These are phyloP conservation scores for Begonia masoniana DNA, from an alignment of 306 rosid species.

Conservation along the genomic window DNA sequence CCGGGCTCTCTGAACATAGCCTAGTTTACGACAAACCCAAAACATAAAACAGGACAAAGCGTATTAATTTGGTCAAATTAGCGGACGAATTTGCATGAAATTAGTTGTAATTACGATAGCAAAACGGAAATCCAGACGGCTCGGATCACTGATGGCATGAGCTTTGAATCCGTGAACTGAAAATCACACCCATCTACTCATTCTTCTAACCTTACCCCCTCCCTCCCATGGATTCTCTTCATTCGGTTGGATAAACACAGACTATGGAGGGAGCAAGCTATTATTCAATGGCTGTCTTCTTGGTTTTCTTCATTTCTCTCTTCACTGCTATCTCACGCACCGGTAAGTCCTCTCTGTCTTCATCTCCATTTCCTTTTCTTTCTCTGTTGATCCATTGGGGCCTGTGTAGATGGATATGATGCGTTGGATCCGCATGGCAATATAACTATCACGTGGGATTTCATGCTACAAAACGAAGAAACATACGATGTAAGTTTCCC, in stretches of 20 bases:
- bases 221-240: neutral
- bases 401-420: slow-evolving; percentile 61
- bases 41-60: too few species aligned
- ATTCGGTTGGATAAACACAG: too few species aligned
- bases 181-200: neutral
- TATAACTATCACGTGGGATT: slow-evolving; percentile 62
- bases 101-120: neutral
- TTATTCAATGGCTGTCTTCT: slow-evolving; percentile 1
- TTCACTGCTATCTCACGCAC: slow-evolving; percentile 24
- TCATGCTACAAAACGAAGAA: slow-evolving; percentile 23
- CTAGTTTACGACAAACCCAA: too few species aligned
- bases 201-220: neutral
- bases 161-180: slow-evolving; percentile 4
- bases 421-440: slow-evolving; percentile 55
- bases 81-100: neutral
- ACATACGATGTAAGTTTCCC: slow-evolving; percentile 29
- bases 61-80: too few species aligned
- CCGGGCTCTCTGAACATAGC: too few species aligned
- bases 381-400: neutral
- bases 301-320: slow-evolving; percentile 22
- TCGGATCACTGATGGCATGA: slow-evolving; percentile 18
- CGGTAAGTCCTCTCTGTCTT: slow-evolving; percentile 23
- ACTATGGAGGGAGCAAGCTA: neutral
- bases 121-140: slow-evolving; percentile 11
- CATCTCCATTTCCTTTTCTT: neutral